Conservation (phyloP, 1,139 yeast genomes). For the Magnusiomyces paraingens region DNA sequence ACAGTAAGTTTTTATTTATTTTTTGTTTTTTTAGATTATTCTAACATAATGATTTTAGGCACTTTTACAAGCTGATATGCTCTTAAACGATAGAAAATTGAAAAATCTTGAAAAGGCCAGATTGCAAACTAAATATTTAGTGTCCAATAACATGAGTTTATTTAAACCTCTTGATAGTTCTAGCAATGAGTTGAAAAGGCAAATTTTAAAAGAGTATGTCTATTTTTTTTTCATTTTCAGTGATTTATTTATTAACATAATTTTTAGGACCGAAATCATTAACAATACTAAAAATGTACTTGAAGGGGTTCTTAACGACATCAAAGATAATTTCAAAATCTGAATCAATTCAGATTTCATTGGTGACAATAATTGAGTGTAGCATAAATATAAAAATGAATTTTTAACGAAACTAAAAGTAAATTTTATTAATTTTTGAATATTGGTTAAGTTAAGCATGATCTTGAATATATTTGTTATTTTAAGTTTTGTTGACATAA, state of each 20-base stretch:
- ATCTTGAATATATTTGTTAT: no score
- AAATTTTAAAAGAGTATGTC: not conserved
- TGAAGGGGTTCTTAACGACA: constrained; percentile 9
- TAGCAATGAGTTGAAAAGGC: not conserved
- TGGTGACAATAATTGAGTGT: no score
- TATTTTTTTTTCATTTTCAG: not conserved
- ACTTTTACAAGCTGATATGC: not conserved
- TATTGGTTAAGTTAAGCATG: no score
- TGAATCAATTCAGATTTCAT: not conserved
- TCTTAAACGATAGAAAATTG: not conserved
- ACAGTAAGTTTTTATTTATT: constrained; percentile 6
- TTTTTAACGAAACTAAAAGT: no score
- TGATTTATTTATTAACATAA: not conserved
- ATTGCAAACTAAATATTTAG: no score
- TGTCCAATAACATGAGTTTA: no score
- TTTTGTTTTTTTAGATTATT: not conserved
- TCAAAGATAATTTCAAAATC: not conserved
- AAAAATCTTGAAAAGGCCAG: not conserved
- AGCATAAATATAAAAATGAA: no score
- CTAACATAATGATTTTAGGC: constrained; percentile 3
- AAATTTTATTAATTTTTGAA: no score
- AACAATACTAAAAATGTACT: constrained; percentile 16
- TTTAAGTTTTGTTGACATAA: no score
- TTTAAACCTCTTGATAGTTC: no score
- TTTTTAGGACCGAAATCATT: constrained; percentile 5